Conservation (phyloP, 1,284 basidiomycete genomes). For the Ustilago cynodontis region DNA sequence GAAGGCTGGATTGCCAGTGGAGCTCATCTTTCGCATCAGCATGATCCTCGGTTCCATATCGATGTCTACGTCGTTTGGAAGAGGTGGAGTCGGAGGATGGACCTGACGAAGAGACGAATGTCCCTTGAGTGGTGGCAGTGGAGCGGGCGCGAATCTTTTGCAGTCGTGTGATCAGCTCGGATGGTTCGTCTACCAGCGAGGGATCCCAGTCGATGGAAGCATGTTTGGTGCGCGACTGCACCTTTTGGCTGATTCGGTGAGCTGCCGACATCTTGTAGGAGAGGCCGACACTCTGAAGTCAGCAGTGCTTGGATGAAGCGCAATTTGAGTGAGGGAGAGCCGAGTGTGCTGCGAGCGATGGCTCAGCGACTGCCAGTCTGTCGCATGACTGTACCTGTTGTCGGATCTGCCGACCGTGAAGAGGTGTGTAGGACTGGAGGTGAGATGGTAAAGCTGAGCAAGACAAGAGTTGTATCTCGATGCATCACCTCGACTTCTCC, state of each 20-base stretch:
- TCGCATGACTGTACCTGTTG: not conserved
- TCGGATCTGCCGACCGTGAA: slow-evolving; percentile 1
- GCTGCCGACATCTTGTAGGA: slow-evolving; percentile 30
- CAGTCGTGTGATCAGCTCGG: slow-evolving; percentile 30
- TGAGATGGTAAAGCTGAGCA: not conserved
- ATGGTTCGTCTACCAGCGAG: slow-evolving; percentile 8
- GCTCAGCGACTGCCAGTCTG: not conserved
- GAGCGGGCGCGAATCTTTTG: slow-evolving; percentile 44
- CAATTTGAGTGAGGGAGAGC: not conserved
- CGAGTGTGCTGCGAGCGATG: not conserved
- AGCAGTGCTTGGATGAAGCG: not conserved
- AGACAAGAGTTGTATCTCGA: not conserved
- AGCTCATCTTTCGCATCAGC: slow-evolving; percentile 38
- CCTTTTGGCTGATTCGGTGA: slow-evolving; percentile 28
- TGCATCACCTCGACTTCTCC: not conserved
- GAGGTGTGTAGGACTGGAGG: not conserved
- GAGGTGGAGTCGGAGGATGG: not conserved
- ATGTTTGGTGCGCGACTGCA: slow-evolving; percentile 9
- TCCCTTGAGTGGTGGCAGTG: slow-evolving; percentile 29
- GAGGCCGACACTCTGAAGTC: not conserved
- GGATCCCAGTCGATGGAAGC: slow-evolving; percentile 1
- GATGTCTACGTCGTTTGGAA: not conserved
- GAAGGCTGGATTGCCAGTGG: slow-evolving; percentile 39
- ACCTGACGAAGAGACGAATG: slow-evolving; percentile 12
- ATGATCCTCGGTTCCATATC: not conserved